Percentiles rank a stretch among this genome's conserved stretches.
phyloP scores from a whole-genome alignment of 2,329 filamentous ascomycete species.

The Clonostachys chloroleuca region DNA sequence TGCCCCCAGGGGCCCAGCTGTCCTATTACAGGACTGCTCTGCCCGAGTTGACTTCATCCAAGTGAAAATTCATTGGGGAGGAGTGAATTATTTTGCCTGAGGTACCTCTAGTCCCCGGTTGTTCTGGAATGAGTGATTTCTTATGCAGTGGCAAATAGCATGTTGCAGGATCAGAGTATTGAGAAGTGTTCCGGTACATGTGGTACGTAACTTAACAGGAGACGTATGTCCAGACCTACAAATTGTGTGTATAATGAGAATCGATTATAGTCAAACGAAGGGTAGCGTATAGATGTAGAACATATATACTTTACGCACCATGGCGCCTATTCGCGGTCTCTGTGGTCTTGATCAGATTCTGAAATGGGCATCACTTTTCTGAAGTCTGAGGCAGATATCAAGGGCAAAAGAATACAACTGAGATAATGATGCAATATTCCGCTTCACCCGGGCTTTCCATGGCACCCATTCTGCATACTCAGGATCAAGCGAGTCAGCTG shows the following conservation, averaged over 20 bases:
- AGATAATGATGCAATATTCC: slow-evolving; percentile 4
- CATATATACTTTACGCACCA: no score
- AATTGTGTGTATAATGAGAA: slow-evolving; percentile 2
- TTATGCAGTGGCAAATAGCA: slow-evolving; percentile 3
- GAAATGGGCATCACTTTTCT: slow-evolving; percentile 5
- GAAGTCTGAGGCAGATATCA: slow-evolving; percentile 3
- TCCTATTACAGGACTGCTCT: slow-evolving; percentile 23
- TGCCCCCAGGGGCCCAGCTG: slow-evolving; percentile 19
- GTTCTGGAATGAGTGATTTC: slow-evolving; percentile 3
- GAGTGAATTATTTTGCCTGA: not conserved
- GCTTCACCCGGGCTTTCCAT: slow-evolving; percentile 1
- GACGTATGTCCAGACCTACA: slow-evolving; percentile 1
- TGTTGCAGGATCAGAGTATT: slow-evolving; percentile 1
- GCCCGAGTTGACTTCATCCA: slow-evolving; percentile 16
- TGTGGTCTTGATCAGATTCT: no score
- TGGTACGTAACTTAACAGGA: slow-evolving; percentile 2
- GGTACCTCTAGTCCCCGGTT: not conserved
- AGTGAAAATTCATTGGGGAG: not conserved
- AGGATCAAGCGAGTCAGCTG: slow-evolving; percentile 3
- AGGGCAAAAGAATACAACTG: slow-evolving; percentile 2
- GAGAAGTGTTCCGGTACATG: slow-evolving; percentile 4
- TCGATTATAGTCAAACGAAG: not conserved
- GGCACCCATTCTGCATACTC: not conserved
- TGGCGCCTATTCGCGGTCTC: no score
- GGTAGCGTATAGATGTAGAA: no score